Conservation (phyloP, 2,329 filamentous ascomycete genomes). For the Colletotrichum gloeosporioides region DNA sequence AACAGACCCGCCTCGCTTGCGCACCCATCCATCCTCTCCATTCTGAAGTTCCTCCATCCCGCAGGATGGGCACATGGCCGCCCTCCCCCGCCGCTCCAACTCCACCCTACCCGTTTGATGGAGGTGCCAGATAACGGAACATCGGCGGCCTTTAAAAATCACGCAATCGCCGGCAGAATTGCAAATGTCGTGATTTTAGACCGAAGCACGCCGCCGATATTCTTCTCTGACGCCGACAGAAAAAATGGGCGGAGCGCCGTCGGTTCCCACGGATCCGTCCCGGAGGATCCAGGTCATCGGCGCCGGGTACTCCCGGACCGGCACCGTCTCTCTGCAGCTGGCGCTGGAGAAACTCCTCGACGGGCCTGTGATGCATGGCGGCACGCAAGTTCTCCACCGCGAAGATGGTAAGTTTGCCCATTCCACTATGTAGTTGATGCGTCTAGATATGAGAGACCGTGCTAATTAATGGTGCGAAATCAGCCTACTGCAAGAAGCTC, state of each 20-base stretch:
- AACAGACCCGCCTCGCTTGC: background rate
- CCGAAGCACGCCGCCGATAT: background rate
- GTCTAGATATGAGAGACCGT: background rate
- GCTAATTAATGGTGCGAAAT: background rate
- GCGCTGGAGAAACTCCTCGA: conserved; percentile 52
- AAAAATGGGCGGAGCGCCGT: conserved; percentile 33
- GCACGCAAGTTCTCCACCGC: conserved; percentile 40
- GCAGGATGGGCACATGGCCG: background rate
- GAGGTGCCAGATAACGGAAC: background rate
- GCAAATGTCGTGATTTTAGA: background rate
- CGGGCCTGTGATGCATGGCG: conserved; percentile 55
- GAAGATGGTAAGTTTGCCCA: conserved; percentile 33
- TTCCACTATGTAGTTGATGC: background rate
- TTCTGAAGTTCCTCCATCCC: background rate
- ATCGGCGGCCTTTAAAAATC: background rate
- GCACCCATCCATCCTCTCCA: background rate
- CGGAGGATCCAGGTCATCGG: conserved; percentile 45
- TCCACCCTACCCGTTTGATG: background rate
- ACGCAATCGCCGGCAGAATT: background rate
- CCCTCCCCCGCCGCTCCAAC: background rate
- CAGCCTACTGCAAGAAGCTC: background rate
- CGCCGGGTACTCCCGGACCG: conserved; percentile 50
- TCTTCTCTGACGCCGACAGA: background rate
- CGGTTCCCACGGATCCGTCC: conserved; percentile 34
- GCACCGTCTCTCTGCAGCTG: conserved; percentile 53